Evolutionary conservation across 1,139 yeast genomes (phyloP), one percentile per base, ranked within the genome.

Genomic region (Sugiyamaella paludigena): DNA sequence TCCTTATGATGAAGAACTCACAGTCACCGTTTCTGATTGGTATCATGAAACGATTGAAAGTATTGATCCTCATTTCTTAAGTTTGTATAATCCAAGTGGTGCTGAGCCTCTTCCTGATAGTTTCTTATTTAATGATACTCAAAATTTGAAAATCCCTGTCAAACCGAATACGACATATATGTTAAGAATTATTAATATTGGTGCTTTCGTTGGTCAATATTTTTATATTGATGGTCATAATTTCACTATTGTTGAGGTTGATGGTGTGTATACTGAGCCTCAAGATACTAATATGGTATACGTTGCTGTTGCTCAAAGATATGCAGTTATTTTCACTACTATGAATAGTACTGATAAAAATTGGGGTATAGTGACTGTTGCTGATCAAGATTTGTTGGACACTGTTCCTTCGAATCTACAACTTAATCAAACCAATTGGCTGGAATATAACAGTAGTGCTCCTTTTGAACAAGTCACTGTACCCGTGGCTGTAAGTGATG

Each of bases 81-180:
- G 73, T 55, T 69, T 84, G 56, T 83, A 77, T 71, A 91, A 91
- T 70, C 98, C 98, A 43, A 87, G 96, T 6, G 98, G 98, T 58
- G 96, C 97, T 32, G 98, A 91, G 70, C 98, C 98, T 40, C 80
- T 91, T 59, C 97, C 97, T 4, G 83, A 84, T 61, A 83, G 81
- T 65, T 64, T 84, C 55, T 72, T 87, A 60, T 76, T 88, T 68
- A 89, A 91, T 71, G 88, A 88, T 64, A 81, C 94, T 6, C 78
- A 75, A 64, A 84, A 85, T 67, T 78, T 75, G 64, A 84, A 86
- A 67, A 80, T 89, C 81, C 57, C 71, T 11, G 92, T 91, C 36
- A 62, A 82, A 68, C 91, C 96, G 3, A 79, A 81, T 66, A 87
- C 81, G 41, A 88, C 96, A 5, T 91, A 91, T 66, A 72, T 85